These are phyloP conservation scores for Hypericum androsaemum DNA, from an alignment of 345 rosid species.

Conservation along the genomic window DNA sequence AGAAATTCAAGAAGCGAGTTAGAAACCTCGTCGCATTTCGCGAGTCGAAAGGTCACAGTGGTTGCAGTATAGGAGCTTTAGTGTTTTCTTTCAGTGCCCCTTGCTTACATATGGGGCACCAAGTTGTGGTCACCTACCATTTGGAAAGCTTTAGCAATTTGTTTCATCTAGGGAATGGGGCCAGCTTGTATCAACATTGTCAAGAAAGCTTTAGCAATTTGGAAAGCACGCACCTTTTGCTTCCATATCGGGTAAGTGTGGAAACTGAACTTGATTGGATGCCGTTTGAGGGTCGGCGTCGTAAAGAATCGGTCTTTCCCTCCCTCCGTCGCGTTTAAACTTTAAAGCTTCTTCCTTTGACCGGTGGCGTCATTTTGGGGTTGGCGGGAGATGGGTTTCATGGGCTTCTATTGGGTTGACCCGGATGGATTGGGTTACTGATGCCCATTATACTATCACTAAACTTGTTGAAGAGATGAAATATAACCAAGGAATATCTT, in stretches of 20 bases:
- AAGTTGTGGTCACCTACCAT: constrained; percentile 38
- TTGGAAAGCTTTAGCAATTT: constrained; percentile 8
- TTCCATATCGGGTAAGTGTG: not conserved
- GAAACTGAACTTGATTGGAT: not conserved
- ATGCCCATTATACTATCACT: too few relatives aligned
- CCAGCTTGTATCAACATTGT: too few relatives aligned
- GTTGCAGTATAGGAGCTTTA: constrained; percentile 42
- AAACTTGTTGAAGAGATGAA: too few relatives aligned
- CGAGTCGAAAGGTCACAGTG: constrained; percentile 58
- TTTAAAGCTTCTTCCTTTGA: too few relatives aligned
- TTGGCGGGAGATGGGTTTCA: too few relatives aligned
- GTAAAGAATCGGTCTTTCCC: not conserved
- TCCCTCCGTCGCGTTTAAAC: not conserved
- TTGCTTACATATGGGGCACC: constrained; percentile 89
- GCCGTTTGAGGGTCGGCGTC: not conserved
- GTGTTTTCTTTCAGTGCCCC: constrained; percentile 65
- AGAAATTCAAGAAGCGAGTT: not conserved
- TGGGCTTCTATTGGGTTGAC: too few relatives aligned
- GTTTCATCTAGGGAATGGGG: not conserved
- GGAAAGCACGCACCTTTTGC: not conserved
- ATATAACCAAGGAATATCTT: too few relatives aligned
- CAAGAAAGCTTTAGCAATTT: too few relatives aligned
- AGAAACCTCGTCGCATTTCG: constrained; percentile 53
- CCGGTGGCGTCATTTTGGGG: too few relatives aligned
- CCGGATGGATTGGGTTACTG: too few relatives aligned